These are phyloP conservation scores for Sporothrix brunneoviolacea DNA, from an alignment of 2,329 filamentous ascomycete genomes.

Conservation along the genomic window DNA sequence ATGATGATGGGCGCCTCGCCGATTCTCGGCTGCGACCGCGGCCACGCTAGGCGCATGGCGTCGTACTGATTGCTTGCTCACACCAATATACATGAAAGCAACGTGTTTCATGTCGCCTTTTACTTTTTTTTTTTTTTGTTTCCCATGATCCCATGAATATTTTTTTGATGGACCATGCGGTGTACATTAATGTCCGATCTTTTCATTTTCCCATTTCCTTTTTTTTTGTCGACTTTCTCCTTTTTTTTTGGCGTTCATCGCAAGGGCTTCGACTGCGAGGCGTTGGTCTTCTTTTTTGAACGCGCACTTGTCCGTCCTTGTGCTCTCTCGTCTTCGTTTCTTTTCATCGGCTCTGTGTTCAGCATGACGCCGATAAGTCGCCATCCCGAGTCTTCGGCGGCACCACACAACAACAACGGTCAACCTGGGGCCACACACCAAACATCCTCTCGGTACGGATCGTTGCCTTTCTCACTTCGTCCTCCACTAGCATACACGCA, in stretches of 20 bases:
- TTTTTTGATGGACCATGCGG: constrained; percentile 9
- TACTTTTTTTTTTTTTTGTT: background rate
- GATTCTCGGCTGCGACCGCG: constrained; percentile 43
- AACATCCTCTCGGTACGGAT: too few relatives aligned
- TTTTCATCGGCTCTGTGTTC: too few relatives aligned
- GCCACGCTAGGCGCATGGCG: constrained; percentile 53
- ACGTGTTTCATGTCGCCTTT: too few relatives aligned
- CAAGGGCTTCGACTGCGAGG: background rate
- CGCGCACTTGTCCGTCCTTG: background rate
- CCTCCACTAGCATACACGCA: background rate
- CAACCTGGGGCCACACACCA: too few relatives aligned
- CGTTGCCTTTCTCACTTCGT: too few relatives aligned
- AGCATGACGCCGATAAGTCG: too few relatives aligned
- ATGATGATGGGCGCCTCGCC: constrained; percentile 38
- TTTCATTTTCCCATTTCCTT: background rate
- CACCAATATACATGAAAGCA: background rate
- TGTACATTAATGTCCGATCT: constrained; percentile 10
- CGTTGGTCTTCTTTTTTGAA: background rate
- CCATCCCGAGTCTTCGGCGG: too few relatives aligned
- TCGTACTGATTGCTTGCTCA: constrained; percentile 44
- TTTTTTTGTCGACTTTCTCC: background rate
- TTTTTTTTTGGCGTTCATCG: background rate
- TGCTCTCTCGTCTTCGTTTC: background rate
- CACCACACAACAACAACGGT: too few relatives aligned
- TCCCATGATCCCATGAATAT: constrained; percentile 1